Base-by-base conservation (phyloP, 768 basidiomycete genomes). In the Trametes punicea region DNA sequence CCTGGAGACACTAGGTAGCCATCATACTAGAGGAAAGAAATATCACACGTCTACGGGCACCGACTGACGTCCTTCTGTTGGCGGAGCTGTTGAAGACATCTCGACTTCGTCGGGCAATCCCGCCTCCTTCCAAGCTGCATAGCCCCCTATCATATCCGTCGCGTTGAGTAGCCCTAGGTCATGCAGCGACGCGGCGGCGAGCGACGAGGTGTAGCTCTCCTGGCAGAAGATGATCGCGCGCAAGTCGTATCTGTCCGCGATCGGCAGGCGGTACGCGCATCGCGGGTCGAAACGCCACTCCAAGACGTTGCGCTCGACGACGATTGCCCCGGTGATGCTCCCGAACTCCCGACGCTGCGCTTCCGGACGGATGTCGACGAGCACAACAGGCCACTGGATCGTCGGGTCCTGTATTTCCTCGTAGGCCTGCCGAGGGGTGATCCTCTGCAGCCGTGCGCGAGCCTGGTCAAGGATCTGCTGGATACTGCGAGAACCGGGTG, bases 241-340 rank as follows among this genome's bases (percentile, higher is more conserved):
- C 34, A 90, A 65, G 71, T 91, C 90, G 62, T 87, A 91, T 51
- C 88, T 73, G 70, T 88, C 84, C 21, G 82, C 89, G 60, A 90
- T 82, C 1, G 79, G 71, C 50, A 91, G 70, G 30, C 84, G 75
- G 11, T 79, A 74, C 23, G 48, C 44, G 61, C 73, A 77, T 52
- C 87, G 76, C 4, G 89, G 90, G 69, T 92, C 89, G 61, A 92
- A 84, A 21, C 82, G 78, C 87, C 88, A 90, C 67, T 92, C 90
- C 50, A 92, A 76, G 5, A 83, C 79, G 64, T 88, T 90, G 21
- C 89, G 78, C 64, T 90, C 89, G 55, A 91, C 79, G 51, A 87
- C 71, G 52, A 90, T 71, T n/a, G 88, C 79, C 0, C 89, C 87
- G 7, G 75, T 75, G 51, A 91, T 85, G 0, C 71, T 76, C 0